These are phyloP conservation scores for Capniomyces stellatus DNA, from an alignment of 371 early-diverging fungal species.

Conservation along the genomic window DNA sequence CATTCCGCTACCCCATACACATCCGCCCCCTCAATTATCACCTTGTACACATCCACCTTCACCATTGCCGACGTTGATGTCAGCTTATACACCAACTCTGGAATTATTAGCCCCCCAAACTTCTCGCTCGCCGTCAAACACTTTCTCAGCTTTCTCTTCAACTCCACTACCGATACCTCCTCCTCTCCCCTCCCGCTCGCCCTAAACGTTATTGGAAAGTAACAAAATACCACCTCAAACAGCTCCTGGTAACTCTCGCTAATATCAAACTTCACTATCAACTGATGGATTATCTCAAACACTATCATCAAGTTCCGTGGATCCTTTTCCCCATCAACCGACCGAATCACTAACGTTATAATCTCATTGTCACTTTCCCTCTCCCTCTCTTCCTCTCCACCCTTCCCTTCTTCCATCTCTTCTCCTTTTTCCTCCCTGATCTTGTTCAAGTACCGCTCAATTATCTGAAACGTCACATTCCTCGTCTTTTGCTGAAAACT, in stretches of 20 bases:
- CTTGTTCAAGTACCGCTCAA: constrained; percentile 25
- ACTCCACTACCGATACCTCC: constrained; percentile 77
- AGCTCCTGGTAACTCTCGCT: constrained; percentile 62
- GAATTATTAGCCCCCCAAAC: background rate
- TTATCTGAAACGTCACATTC: constrained; percentile 24
- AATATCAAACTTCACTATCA: constrained; percentile 55
- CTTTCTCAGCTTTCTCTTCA: constrained; percentile 53
- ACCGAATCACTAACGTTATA: constrained; percentile 63
- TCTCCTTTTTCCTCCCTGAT: constrained; percentile 15
- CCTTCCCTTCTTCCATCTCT: too few relatives aligned
- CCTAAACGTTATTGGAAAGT: constrained; percentile 96
- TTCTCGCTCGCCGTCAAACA: background rate
- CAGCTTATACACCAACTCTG: constrained; percentile 45
- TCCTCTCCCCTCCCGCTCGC: constrained; percentile 85
- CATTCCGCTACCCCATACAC: background rate
- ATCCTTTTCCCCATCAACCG: constrained; percentile 95
- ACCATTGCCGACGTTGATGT: constrained; percentile 68
- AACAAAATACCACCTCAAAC: constrained; percentile 90
- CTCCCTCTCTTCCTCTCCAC: too few relatives aligned
- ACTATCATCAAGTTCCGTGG: constrained; percentile 80
- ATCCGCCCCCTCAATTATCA: background rate
- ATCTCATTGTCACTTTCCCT: constrained; percentile 44
- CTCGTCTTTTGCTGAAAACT: constrained; percentile 38
- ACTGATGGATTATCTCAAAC: constrained; percentile 47
- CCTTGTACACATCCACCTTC: constrained; percentile 33